Evolutionary conservation across 768 basidiomycete species (phyloP), one percentile per base, ranked within the genome.

Genomic region (Panus rudis): DNA sequence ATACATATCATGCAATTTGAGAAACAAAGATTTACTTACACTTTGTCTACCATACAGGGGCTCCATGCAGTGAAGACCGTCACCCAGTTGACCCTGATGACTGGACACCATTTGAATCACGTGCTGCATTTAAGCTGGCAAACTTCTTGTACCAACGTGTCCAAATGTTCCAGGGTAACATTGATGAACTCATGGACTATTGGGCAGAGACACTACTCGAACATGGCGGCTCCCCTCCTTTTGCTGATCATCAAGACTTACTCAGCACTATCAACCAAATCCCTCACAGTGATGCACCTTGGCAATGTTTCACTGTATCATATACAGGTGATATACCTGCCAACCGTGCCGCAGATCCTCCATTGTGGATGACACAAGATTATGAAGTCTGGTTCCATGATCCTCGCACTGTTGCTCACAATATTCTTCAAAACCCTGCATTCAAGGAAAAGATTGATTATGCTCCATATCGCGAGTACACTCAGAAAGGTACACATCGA

Each of bases 351-450:
- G 6, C 6, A 14, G 31, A 48, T 23, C 41, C 51, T 5, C 63
- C 60, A 0, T 32, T 30, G 12, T 68, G 66, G 65, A 64, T 60
- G 60, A 45, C 38, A 0, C 42, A 48, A 19, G 44, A 21, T 3
- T 64, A 59, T 37, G 45, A 57, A 20, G 49, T 63, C 6, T 60
- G 51, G 20, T 35, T 40, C 4, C 55, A 59, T 0, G 45, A 66
- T 44, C 16, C 47, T 1, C 53, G 32, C 0, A 3, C n/a, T 0
- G 16, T 62, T 12, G 30, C 60, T 5, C 45, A 53, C 13, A 42
- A 59, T 14, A 58, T 61, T 42, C 47, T 66, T 17, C 22, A 27
- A 4, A 55, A 23, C 14, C 20, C 57, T 0, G 54, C 50, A n/a
- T 64, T 64, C 42, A 41, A 49, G 5, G 45, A 43, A 24, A 12